Conservation (phyloP, 2,329 filamentous ascomycete genomes). For the Dendryphion nanum region DNA sequence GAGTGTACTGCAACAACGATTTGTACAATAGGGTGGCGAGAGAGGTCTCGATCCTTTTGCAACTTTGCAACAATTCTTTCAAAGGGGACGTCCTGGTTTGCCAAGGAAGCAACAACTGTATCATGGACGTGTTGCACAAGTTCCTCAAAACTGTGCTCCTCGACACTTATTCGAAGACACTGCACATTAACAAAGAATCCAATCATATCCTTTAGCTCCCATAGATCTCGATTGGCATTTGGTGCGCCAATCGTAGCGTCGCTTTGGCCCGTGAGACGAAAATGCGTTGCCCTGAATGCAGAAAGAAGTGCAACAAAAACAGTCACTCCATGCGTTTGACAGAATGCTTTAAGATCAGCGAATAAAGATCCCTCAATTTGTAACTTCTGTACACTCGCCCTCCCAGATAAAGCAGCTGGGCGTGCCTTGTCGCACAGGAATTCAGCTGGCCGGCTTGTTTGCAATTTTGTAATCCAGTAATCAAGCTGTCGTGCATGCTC, state of each 20-base stretch:
- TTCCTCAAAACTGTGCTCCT: slow-evolving; percentile 5
- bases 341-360: neutral
- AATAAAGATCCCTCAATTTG: neutral
- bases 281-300: slow-evolving; percentile 8
- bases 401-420: slow-evolving; percentile 1
- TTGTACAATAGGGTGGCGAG: slow-evolving; percentile 1
- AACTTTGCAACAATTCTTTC: slow-evolving; percentile 1
- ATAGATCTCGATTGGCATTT: slow-evolving; percentile 7
- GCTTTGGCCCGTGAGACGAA: slow-evolving; percentile 5
- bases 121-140: slow-evolving; percentile 3
- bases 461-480: slow-evolving; percentile 2
- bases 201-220: slow-evolving; percentile 9
- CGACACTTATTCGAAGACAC: slow-evolving; percentile 7
- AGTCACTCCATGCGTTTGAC: slow-evolving; percentile 1
- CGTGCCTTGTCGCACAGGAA: slow-evolving; percentile 4
- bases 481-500: slow-evolving; percentile 1
- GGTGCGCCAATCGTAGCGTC: slow-evolving; percentile 7
- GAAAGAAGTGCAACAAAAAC: slow-evolving; percentile 6
- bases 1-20: slow-evolving; percentile 3
- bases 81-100: slow-evolving; percentile 6
- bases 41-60: neutral
- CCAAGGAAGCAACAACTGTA: slow-evolving; percentile 1
- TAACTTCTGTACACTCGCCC: neutral
- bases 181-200: slow-evolving; percentile 13
- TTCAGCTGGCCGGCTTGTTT: slow-evolving; percentile 1